Conservation (phyloP, 257 asterid species). For the Lavandula angustifolia region DNA sequence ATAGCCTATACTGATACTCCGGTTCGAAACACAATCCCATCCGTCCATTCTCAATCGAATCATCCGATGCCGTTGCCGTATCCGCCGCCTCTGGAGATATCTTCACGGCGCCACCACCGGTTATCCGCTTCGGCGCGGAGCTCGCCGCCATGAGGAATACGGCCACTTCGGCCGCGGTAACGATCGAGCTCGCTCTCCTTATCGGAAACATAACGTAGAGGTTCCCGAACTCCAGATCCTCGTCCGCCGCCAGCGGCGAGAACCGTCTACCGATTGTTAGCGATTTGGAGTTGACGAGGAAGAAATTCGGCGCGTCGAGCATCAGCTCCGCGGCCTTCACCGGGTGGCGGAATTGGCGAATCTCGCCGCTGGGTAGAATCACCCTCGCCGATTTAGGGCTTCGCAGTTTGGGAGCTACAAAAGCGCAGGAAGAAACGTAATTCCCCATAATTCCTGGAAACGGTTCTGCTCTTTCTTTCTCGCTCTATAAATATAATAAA, state of each 20-base stretch:
- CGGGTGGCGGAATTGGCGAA: constrained; percentile 54
- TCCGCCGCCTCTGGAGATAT: constrained; percentile 44
- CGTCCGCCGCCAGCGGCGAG: constrained; percentile 66
- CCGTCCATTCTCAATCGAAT: constrained; percentile 31
- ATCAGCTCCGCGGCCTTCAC: constrained; percentile 75
- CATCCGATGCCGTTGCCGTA: constrained; percentile 8
- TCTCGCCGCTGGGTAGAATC: constrained; percentile 63
- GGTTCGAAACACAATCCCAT: constrained; percentile 36
- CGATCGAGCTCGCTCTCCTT: constrained; percentile 50
- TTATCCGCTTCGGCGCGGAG: constrained; percentile 56
- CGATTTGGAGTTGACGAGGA: constrained; percentile 53
- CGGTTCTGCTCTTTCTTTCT: not conserved
- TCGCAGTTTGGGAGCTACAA: constrained; percentile 30
- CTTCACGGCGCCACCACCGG: constrained; percentile 33
- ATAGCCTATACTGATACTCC: constrained; percentile 40
- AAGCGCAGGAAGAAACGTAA: constrained; percentile 54
- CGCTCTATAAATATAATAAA: not conserved
- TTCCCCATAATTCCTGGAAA: constrained; percentile 51
- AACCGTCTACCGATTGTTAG: constrained; percentile 53
- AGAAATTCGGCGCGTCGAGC: constrained; percentile 58
- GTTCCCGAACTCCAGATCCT: constrained; percentile 57
- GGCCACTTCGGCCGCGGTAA: constrained; percentile 61
- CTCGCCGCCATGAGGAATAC: constrained; percentile 48
- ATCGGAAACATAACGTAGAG: constrained; percentile 62
- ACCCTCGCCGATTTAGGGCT: constrained; percentile 54